These are phyloP conservation scores for Tetraselmis striata DNA, from an alignment of 139 green algal genomes.

Conservation along the genomic window DNA sequence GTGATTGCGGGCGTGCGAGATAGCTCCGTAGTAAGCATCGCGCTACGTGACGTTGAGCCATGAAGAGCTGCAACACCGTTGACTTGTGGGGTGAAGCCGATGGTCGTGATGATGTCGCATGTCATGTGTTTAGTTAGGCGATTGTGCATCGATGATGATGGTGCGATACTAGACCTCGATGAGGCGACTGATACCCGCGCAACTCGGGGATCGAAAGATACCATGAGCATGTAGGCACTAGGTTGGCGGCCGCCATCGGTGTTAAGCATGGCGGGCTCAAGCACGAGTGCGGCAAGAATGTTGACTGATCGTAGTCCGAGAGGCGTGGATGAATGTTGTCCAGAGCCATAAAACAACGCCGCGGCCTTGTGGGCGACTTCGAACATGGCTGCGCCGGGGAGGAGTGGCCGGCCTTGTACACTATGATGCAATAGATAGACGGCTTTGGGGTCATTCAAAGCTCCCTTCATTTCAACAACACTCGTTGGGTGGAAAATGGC, in stretches of 20 bases:
- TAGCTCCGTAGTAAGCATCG: neutral
- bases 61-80: too few species aligned
- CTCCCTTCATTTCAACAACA: too few species aligned
- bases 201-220: neutral
- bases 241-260: too few species aligned
- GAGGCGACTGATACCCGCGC: neutral
- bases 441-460: too few species aligned
- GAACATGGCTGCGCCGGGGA: slow-evolving; percentile 26
- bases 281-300: neutral
- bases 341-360: neutral
- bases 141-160: neutral
- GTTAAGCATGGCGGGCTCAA: neutral
- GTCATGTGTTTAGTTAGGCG: neutral
- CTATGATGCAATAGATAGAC: neutral
- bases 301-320: neutral
- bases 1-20: too few species aligned
- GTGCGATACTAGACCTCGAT: too few species aligned
- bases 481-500: too few species aligned
- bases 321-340: neutral
- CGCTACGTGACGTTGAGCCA: neutral
- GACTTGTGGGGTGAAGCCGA: neutral
- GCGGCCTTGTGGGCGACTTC: slow-evolving; percentile 5
- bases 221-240: neutral
- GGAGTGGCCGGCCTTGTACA: slow-evolving; percentile 9
- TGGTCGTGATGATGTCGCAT: neutral